These are phyloP conservation scores for Monilinia polystroma DNA, from an alignment of 2,329 filamentous ascomycete genomes.

Conservation along the genomic window DNA sequence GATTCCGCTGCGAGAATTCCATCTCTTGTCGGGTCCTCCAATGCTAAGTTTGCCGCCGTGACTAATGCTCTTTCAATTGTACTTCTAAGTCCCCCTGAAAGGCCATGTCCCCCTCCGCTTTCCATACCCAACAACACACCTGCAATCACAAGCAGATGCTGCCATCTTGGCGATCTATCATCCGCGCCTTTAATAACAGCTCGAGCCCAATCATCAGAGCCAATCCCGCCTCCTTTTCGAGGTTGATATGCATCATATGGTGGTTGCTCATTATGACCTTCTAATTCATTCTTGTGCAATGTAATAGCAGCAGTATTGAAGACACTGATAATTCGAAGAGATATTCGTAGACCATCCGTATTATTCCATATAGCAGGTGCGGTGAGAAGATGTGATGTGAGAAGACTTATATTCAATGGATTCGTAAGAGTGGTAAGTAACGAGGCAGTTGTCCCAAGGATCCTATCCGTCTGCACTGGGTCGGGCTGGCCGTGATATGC, in stretches of 20 bases:
- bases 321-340: slow-evolving; percentile 53
- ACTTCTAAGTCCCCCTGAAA: slow-evolving; percentile 52
- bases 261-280: slow-evolving; percentile 28
- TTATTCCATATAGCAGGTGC: slow-evolving; percentile 57
- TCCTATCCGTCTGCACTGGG: slow-evolving; percentile 33
- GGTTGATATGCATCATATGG: slow-evolving; percentile 41
- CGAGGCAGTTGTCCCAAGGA: slow-evolving; percentile 53
- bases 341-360: slow-evolving; percentile 51
- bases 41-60: slow-evolving; percentile 58
- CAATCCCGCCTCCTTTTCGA: slow-evolving; percentile 51
- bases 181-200: slow-evolving; percentile 44
- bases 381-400: slow-evolving; percentile 57
- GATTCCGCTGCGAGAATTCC: slow-evolving; percentile 50
- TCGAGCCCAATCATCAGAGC: slow-evolving; percentile 43
- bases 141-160: slow-evolving; percentile 62
- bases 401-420: slow-evolving; percentile 56
- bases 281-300: slow-evolving; percentile 40
- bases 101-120: slow-evolving; percentile 53
- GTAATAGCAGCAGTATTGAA: slow-evolving; percentile 53
- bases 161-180: slow-evolving; percentile 65
- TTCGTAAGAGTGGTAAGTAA: slow-evolving; percentile 58
- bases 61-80: slow-evolving; percentile 61
- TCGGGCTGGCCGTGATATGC: slow-evolving; percentile 37
- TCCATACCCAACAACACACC: slow-evolving; percentile 62
- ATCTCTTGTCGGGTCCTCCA: slow-evolving; percentile 51